phyloP scores from a whole-genome alignment of 179 eudicot genomes.

The Dionaea muscipula region DNA sequence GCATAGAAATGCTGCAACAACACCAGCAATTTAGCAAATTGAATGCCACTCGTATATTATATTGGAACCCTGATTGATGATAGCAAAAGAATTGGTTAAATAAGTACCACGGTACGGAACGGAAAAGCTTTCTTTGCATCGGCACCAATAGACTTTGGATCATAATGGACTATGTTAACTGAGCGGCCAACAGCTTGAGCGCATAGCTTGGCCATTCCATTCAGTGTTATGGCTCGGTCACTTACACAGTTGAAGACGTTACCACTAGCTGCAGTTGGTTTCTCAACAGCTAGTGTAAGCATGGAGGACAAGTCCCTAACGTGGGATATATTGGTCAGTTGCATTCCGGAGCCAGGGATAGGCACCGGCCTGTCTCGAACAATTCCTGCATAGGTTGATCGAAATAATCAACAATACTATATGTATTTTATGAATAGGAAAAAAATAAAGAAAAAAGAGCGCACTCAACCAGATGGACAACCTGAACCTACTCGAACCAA shows the following conservation, averaged over 20 bases:
- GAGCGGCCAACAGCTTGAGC: conserved; percentile 76
- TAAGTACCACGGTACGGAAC: conserved; percentile 75
- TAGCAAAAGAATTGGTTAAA: no score
- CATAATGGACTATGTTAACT: conserved; percentile 77
- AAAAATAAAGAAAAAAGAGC: no score
- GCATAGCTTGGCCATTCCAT: conserved; percentile 87
- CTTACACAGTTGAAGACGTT: conserved; percentile 89
- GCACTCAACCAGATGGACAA: no score
- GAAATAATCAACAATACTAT: no score
- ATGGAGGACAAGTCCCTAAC: conserved; percentile 84
- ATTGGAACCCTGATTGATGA: neutral
- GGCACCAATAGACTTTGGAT: conserved; percentile 73
- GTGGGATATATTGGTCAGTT: conserved; percentile 75
- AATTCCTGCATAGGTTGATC: conserved; percentile 38
- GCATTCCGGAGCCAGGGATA: conserved; percentile 96
- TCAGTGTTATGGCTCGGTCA: conserved; percentile 85
- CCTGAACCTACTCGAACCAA: no score
- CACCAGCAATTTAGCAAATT: neutral
- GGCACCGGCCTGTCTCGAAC: conserved; percentile 80
- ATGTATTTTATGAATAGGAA: no score
- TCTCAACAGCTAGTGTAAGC: conserved; percentile 76
- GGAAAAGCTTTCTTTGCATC: conserved; percentile 99
- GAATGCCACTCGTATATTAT: neutral
- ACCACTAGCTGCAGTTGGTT: conserved; percentile 65
- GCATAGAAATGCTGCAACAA: conserved; percentile 85